Evolutionary conservation across 768 basidiomycete genomes (phyloP).

Genomic region (Auriculariales sp.): DNA sequence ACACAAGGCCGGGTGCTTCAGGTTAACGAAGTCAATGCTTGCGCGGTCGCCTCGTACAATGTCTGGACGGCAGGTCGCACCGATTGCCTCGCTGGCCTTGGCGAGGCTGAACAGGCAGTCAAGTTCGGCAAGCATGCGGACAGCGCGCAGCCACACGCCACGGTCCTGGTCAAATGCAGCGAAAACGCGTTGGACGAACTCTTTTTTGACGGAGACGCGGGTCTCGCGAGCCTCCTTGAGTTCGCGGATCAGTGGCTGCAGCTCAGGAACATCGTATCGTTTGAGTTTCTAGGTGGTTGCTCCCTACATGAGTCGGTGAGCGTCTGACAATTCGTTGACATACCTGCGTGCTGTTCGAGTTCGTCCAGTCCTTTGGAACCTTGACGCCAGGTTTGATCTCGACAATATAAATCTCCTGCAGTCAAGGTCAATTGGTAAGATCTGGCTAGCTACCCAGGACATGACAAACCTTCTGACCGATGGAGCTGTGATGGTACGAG

Average conservation of each 20-base stretch:
- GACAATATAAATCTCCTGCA: constrained; percentile 79
- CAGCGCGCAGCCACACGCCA: constrained; percentile 64
- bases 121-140: constrained; percentile 83
- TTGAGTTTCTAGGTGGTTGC: constrained; percentile 36
- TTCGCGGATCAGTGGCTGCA: constrained; percentile 54
- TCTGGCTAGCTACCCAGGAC: background rate
- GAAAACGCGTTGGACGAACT: constrained; percentile 68
- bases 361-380: constrained; percentile 76
- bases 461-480: constrained; percentile 57
- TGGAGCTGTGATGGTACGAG: constrained; percentile 61
- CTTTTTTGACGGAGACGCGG: constrained; percentile 61
- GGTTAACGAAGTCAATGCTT: constrained; percentile 72
- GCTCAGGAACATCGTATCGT: constrained; percentile 66
- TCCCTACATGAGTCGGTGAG: background rate
- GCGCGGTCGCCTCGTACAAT: constrained; percentile 72
- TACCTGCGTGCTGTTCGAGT: constrained; percentile 70
- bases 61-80: constrained; percentile 83
- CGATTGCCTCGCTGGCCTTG: constrained; percentile 76
- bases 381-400: constrained; percentile 39
- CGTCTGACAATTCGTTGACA: constrained; percentile 4
- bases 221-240: constrained; percentile 93
- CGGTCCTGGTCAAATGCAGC: constrained; percentile 74
- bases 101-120: constrained; percentile 90
- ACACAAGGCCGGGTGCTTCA: constrained; percentile 80
- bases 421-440: background rate